These are phyloP conservation scores for Kalmusia sp. DNA, from an alignment of 2,329 filamentous ascomycete genomes.

Conservation along the genomic window DNA sequence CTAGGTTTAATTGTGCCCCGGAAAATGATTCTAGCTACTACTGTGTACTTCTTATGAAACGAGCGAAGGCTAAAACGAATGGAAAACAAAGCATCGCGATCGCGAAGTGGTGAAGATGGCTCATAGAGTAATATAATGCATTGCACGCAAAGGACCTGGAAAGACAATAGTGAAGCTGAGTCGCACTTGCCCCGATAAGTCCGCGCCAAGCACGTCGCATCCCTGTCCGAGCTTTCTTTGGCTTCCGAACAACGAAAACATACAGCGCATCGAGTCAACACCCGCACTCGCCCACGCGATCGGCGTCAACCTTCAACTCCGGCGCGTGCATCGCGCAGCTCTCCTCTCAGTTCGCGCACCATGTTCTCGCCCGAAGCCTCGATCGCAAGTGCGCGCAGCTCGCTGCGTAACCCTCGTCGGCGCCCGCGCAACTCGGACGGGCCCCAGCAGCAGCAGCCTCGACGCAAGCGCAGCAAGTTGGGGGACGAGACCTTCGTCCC, in stretches of 20 bases:
- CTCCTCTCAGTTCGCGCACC: constrained; percentile 16
- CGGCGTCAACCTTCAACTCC: constrained; percentile 24
- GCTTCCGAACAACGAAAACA: constrained; percentile 15
- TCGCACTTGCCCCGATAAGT: constrained; percentile 16
- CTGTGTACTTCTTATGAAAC: too few relatives aligned
- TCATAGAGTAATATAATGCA: too few relatives aligned
- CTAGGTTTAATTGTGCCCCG: too few relatives aligned
- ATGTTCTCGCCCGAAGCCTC: constrained; percentile 51
- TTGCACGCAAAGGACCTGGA: too few relatives aligned
- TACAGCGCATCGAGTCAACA: constrained; percentile 4
- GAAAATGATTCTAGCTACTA: too few relatives aligned
- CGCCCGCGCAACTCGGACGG: constrained; percentile 55
- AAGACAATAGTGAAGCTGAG: background rate
- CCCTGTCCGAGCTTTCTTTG: constrained; percentile 1
- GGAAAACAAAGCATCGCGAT: too few relatives aligned
- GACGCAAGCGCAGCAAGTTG: constrained; percentile 57
- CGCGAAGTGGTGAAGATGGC: too few relatives aligned
- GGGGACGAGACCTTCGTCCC: constrained; percentile 49
- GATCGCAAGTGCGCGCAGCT: constrained; percentile 44
- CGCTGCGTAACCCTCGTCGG: constrained; percentile 54
- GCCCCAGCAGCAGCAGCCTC: constrained; percentile 49
- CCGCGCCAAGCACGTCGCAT: constrained; percentile 14
- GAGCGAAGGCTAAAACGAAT: too few relatives aligned
- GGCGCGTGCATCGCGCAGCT: constrained; percentile 41
- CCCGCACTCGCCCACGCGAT: constrained; percentile 13